A percentile compares a stretch with the other conserved stretches of the same genome.
Evolutionary conservation across 192 early-diverging fungal genomes (phyloP).

Genomic region (Entophlyctis luteolus): DNA sequence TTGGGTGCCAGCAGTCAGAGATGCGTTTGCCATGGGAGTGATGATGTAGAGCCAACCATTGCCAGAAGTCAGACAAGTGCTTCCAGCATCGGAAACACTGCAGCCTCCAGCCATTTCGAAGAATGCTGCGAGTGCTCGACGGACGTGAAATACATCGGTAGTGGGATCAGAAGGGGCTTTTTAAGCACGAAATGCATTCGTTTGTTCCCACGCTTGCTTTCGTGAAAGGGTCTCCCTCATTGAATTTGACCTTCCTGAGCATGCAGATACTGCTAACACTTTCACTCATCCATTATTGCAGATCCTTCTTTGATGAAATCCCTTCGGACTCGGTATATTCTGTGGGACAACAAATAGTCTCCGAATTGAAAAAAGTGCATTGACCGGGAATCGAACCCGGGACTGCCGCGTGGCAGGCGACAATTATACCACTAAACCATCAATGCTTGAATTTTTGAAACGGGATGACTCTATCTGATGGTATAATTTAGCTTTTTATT

Average conservation of each 20-base stretch:
- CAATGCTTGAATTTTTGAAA: not conserved
- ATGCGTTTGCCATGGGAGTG: not conserved
- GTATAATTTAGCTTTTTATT: no score
- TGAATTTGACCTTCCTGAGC: no score
- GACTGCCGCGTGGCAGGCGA: slow-evolving; percentile 53
- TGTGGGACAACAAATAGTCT: no score
- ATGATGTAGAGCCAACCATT: not conserved
- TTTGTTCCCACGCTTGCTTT: not conserved
- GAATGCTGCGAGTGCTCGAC: no score
- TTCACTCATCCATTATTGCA: no score
- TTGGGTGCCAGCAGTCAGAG: not conserved
- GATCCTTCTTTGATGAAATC: no score
- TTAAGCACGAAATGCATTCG: not conserved
- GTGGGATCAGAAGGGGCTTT: no score
- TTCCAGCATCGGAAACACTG: not conserved
- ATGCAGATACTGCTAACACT: no score
- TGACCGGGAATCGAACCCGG: slow-evolving; percentile 51
- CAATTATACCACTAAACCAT: slow-evolving; percentile 46
- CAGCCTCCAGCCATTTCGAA: not conserved
- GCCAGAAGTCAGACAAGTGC: not conserved
- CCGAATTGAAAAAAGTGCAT: no score
- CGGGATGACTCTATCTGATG: no score
- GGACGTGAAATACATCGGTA: no score
- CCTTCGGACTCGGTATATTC: no score
- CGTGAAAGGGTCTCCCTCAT: not conserved